Percentiles rank a stretch among this genome's conserved stretches.
Evolutionary conservation across 2,329 filamentous ascomycete species (phyloP).

Genomic region (Botryotinia narcissicola): DNA sequence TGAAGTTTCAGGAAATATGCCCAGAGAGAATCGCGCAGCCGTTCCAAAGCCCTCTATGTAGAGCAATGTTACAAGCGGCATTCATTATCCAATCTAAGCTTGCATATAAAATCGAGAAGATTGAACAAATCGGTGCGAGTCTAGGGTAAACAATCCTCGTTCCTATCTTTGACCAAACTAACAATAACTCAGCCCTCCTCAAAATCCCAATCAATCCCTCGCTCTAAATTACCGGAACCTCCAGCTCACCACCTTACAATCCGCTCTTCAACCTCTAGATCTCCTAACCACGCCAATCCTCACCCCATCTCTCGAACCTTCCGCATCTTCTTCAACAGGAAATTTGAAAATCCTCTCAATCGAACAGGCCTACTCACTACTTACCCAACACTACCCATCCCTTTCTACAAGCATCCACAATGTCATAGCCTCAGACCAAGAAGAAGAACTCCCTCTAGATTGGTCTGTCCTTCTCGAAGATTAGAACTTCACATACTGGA

Average conservation of each 20-base stretch:
- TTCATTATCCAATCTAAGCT: conserved; percentile 28
- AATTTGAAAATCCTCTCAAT: conserved; percentile 35
- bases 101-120: conserved; percentile 23
- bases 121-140: conserved; percentile 19
- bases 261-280: conserved; percentile 19
- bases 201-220: conserved; percentile 31
- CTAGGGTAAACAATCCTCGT: conserved; percentile 19
- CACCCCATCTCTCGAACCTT: not conserved
- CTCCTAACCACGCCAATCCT: conserved; percentile 6
- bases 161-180: not conserved
- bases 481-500: conserved; percentile 33
- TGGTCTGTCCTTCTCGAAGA: conserved; percentile 30
- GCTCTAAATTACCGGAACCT: conserved; percentile 30
- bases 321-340: not conserved
- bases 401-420: conserved; percentile 19
- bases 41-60: conserved; percentile 25
- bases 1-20: conserved; percentile 15
- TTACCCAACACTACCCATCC: conserved; percentile 22
- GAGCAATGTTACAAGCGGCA: conserved; percentile 26
- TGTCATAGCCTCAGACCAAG: conserved; percentile 32
- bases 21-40: conserved; percentile 23
- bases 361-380: conserved; percentile 30
- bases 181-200: conserved; percentile 24
- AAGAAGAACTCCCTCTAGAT: conserved; percentile 32
- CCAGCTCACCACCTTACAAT: conserved; percentile 28